Base-by-base conservation (phyloP, 2,329 filamentous ascomycete genomes). In the Fusarium drepaniforme region DNA sequence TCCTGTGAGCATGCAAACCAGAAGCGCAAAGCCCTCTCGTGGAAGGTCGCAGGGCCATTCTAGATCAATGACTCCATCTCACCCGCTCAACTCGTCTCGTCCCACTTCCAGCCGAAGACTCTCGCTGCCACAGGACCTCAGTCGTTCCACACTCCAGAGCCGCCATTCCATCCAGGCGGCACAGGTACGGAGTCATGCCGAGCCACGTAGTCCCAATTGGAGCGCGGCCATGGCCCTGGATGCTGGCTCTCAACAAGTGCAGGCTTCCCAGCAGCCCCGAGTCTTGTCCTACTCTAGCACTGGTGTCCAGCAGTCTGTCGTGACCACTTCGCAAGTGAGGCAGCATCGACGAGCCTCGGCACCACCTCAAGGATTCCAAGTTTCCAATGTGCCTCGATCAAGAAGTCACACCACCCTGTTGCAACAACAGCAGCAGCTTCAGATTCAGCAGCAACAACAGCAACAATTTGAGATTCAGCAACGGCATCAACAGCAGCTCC, bases 1-100 rank as follows among this genome's bases (percentile, higher is more conserved):
- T 1, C 85, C 86, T 0, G 81, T 86, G 33, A 87, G 84, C 74
- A 83, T 87, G 80, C 81, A 81, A n/a, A 85, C 83, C 5, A 82
- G 84, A 30, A 84, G 82, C 35, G 79, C 72, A 15, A 82, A 78
- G 49, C 71, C 72, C 21, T 49, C 77, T 4, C 73, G 68, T 13
- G 67, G 71, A 6, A 70, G 77, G 44, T 7, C 68, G 18, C 66
- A 68, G 7, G 66, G 67, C 1, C 69, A 75, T 11, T 70, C 66
- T 33, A 63, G 69, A 35, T 66, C 70, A 3, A 71, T 70, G 35
- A 73, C 71, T 9, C 66, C 72, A 56, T 67, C 76, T 57, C 70
- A 78, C 33, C 60, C 72, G 8, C 61, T 68, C 23, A 63, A 67
- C 18, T 33, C 53, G 15, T 57, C 68, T 25, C 68, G 63, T 18